Evolutionary conservation across 2,329 filamentous ascomycete genomes (phyloP).

Genomic region (Nothophoma quercina): DNA sequence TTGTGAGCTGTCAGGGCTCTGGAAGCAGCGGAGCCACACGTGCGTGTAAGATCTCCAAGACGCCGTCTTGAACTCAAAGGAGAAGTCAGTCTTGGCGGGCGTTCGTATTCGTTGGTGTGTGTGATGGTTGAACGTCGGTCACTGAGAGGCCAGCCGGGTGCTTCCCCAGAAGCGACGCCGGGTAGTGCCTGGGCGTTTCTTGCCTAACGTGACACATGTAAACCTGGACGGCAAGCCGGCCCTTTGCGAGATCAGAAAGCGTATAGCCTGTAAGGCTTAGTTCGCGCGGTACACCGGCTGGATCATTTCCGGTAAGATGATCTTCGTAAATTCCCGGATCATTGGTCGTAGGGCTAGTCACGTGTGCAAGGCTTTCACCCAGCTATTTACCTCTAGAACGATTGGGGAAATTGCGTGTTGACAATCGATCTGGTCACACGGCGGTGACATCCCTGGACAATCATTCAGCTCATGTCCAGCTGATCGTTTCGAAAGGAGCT

Average conservation of each 20-base stretch:
- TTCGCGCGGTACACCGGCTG: not conserved
- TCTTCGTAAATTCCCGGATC: not conserved
- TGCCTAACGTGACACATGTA: not conserved
- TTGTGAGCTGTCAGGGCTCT: not conserved
- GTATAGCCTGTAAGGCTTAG: not conserved
- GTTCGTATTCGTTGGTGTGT: not conserved
- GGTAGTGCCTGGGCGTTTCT: conserved; percentile 1
- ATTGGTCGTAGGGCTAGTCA: not conserved
- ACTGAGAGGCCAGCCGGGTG: conserved; percentile 1
- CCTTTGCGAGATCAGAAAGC: not conserved
- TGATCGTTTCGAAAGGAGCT: not conserved
- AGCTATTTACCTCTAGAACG: not conserved
- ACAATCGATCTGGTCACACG: not conserved
- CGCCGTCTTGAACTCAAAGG: not conserved
- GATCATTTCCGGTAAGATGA: not conserved
- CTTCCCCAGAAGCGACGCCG: conserved; percentile 1
- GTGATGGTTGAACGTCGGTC: not conserved
- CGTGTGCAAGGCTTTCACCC: not conserved
- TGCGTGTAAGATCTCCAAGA: not conserved
- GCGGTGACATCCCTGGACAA: not conserved
- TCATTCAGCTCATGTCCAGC: not conserved
- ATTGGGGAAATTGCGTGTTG: not conserved
- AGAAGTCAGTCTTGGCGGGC: not conserved
- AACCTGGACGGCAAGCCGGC: not conserved
- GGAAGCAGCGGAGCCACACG: not conserved